Evolutionary conservation across 169 alveolate genomes (phyloP).

Genomic region (Plasmodium vivax): DNA sequence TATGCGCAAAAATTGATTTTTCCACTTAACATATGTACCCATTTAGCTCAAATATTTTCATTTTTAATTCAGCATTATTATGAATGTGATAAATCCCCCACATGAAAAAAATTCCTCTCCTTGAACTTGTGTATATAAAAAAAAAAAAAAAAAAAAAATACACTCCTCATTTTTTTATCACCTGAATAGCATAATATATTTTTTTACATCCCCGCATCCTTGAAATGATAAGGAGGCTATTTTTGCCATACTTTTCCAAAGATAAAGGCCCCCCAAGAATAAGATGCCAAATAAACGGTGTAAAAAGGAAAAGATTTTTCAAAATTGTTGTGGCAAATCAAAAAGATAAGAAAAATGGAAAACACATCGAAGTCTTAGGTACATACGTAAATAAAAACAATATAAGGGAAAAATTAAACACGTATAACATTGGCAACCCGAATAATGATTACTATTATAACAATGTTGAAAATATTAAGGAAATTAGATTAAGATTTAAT

Average conservation of each 20-base stretch:
- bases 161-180: background rate
- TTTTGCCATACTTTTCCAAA: slow-evolving; percentile 83
- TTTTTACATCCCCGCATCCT: background rate
- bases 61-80: background rate
- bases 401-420: slow-evolving; percentile 76
- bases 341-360: slow-evolving; percentile 90
- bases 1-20: background rate
- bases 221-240: slow-evolving; percentile 80
- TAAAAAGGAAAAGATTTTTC: slow-evolving; percentile 84
- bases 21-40: background rate
- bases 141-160: background rate
- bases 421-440: slow-evolving; percentile 81
- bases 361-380: slow-evolving; percentile 90
- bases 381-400: slow-evolving; percentile 80
- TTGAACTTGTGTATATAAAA: background rate
- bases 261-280: slow-evolving; percentile 86
- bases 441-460: slow-evolving; percentile 75
- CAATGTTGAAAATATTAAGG: slow-evolving; percentile 79
- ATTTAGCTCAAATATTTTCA: background rate
- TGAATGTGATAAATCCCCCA: background rate
- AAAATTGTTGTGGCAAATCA: slow-evolving; percentile 90
- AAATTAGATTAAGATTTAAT: slow-evolving; percentile 88
- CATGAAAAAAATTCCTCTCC: background rate
- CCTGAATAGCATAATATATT: background rate
- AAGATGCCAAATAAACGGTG: slow-evolving; percentile 85